Evolutionary conservation across 345 rosid species (phyloP).

Genomic region (Euphorbia tirucalli): DNA sequence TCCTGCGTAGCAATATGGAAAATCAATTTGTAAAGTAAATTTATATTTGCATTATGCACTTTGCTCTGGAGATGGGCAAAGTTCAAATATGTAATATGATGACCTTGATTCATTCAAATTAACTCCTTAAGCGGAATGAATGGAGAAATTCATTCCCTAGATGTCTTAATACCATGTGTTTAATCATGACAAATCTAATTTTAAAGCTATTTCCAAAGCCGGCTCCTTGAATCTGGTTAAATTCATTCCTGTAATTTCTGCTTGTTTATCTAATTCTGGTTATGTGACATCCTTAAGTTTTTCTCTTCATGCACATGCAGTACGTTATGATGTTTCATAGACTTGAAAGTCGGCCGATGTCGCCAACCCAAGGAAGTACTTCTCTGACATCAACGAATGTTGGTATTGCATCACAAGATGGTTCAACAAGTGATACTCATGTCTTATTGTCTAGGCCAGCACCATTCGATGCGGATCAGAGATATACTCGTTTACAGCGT

Average conservation of each 20-base stretch:
- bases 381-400: conserved; percentile 37
- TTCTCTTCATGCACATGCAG: conserved; percentile 33
- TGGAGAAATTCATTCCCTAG: background rate
- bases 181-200: background rate
- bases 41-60: background rate
- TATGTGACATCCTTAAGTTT: background rate
- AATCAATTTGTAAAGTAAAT: background rate
- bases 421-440: conserved; percentile 39
- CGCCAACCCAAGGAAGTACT: conserved; percentile 40
- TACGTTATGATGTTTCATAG: conserved; percentile 45
- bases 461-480: conserved; percentile 53
- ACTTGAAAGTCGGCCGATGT: conserved; percentile 39
- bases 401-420: conserved; percentile 31
- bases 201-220: no score
- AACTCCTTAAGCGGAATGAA: background rate
- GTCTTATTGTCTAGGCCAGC: conserved; percentile 37
- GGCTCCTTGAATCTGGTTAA: background rate
- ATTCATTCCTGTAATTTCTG: background rate
- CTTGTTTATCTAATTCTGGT: background rate
- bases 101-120: no score
- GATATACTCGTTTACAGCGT: conserved; percentile 54
- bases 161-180: background rate
- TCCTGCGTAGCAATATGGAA: background rate
- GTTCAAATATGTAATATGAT: background rate
- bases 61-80: background rate